Evolutionary conservation across 768 basidiomycete species (phyloP).

Genomic region (Boletus sensibilis): DNA sequence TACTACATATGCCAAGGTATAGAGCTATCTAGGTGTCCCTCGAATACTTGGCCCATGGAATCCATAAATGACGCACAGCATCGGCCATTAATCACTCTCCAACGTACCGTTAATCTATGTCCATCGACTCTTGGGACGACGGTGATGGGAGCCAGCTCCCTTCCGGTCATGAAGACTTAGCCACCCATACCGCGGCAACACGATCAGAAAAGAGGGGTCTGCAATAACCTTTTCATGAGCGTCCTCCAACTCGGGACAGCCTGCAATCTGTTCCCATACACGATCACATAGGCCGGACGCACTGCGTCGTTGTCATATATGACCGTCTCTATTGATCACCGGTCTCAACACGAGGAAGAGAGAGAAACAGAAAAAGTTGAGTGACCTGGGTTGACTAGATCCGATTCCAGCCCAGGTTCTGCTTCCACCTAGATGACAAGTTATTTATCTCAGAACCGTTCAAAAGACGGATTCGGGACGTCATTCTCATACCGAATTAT

Average conservation of each 20-base stretch:
- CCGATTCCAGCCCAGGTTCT: conserved; percentile 13
- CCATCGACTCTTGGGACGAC: background rate
- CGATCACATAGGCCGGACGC: conserved; percentile 13
- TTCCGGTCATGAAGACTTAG: background rate
- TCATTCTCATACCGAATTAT: conserved; percentile 7
- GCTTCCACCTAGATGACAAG: conserved; percentile 10
- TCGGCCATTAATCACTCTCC: background rate
- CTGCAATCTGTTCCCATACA: conserved; percentile 10
- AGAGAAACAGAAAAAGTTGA: background rate
- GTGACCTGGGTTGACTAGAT: conserved; percentile 14
- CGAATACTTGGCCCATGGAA: too few relatives aligned
- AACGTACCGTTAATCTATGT: background rate
- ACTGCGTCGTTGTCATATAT: conserved; percentile 15
- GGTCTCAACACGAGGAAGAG: background rate
- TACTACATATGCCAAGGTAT: too few relatives aligned
- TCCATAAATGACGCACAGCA: background rate
- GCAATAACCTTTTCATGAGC: background rate
- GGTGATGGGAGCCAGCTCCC: background rate
- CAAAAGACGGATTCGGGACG: too few relatives aligned
- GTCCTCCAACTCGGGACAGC: background rate
- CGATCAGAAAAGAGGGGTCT: conserved; percentile 3
- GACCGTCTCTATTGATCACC: conserved; percentile 4
- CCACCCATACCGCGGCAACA: background rate
- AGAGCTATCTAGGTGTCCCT: too few relatives aligned
- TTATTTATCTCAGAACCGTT: background rate